Evolutionary conservation across 108 stramenopile genomes (phyloP).

Genomic region (Parmales sp.): DNA sequence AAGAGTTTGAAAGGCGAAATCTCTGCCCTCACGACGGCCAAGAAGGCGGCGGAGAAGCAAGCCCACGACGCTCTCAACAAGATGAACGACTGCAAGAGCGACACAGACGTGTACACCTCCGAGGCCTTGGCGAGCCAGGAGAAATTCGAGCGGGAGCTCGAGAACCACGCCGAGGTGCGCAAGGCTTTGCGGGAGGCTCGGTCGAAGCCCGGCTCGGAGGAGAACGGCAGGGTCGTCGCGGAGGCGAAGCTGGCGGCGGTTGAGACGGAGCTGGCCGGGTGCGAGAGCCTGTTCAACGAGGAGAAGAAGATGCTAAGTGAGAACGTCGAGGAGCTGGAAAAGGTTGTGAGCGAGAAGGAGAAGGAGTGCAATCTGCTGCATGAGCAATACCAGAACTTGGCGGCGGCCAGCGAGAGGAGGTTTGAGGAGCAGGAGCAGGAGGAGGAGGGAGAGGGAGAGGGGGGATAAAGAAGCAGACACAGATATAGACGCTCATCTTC

Average conservation of each 20-base stretch:
- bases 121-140: conserved; percentile 23
- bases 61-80: background rate
- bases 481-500: conserved; percentile 14
- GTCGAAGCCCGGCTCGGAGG: conserved; percentile 43
- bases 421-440: too few species aligned
- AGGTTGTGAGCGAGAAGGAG: conserved; percentile 43
- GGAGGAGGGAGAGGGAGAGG: too few species aligned
- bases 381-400: too few species aligned
- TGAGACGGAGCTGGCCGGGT: conserved; percentile 39
- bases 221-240: conserved; percentile 33
- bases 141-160: conserved; percentile 75
- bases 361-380: conserved; percentile 63
- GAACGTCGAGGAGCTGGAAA: conserved; percentile 37
- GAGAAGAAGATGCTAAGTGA: conserved; percentile 45
- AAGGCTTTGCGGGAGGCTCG: conserved; percentile 51
- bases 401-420: too few species aligned
- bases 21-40: conserved; percentile 27
- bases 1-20: conserved; percentile 44
- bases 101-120: background rate
- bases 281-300: conserved; percentile 31
- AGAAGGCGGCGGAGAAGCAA: conserved; percentile 44
- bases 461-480: too few species aligned
- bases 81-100: background rate
- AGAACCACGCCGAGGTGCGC: conserved; percentile 59
- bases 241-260: conserved; percentile 36